Evolutionary conservation across 192 early-diverging fungal species (phyloP).

Genomic region (Allomyces macrogynus): DNA sequence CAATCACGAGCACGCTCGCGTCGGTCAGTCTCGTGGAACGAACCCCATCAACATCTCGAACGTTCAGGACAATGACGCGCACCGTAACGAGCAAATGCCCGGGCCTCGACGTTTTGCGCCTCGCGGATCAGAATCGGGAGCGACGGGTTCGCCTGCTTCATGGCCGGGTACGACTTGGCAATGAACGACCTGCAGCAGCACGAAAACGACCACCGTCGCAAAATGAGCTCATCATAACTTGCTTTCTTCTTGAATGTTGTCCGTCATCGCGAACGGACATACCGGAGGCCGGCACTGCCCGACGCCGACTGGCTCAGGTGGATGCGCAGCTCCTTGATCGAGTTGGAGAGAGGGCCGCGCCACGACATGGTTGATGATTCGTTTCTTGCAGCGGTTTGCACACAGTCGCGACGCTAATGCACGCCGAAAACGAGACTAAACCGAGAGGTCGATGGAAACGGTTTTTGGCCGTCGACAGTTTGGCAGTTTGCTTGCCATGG

Average conservation of each 20-base stretch:
- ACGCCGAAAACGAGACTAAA: no score
- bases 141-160: conserved; percentile 69
- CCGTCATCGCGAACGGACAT: conserved; percentile 6
- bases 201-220: neutral
- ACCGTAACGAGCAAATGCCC: conserved; percentile 83
- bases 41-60: neutral
- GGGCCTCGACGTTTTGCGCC: conserved; percentile 58
- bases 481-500: no score
- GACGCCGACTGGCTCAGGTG: conserved; percentile 66
- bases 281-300: conserved; percentile 63
- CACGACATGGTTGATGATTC: neutral
- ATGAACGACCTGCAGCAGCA: conserved; percentile 56
- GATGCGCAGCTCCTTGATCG: conserved; percentile 72
- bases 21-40: neutral
- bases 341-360: conserved; percentile 26
- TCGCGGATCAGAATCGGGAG: conserved; percentile 83
- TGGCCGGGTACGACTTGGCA: conserved; percentile 48
- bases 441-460: no score
- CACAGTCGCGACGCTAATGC: no score
- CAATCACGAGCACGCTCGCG: neutral
- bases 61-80: conserved; percentile 4
- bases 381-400: neutral
- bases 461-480: no score
- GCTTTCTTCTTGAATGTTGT: neutral
- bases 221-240: neutral